phyloP scores from a whole-genome alignment of 805 yeast genomes.

The Scheffersomyces coipomensis region DNA sequence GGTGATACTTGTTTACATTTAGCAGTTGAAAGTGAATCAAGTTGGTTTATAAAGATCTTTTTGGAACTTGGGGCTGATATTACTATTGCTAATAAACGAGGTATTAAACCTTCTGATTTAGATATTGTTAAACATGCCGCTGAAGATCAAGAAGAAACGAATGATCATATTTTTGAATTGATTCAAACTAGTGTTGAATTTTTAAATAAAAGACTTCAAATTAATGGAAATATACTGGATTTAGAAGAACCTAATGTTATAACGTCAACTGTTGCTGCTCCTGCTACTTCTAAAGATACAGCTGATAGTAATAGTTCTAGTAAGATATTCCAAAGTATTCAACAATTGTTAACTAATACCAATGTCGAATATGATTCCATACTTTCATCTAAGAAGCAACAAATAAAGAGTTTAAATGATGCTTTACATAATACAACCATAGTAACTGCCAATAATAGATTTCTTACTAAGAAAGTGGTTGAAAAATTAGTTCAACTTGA shows the following conservation, averaged over 20 bases:
- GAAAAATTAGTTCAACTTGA: constrained; percentile 43
- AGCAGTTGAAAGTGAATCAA: constrained; percentile 38
- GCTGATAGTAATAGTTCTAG: constrained; percentile 18
- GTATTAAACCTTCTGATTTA: constrained; percentile 83
- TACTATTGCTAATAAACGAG: constrained; percentile 75
- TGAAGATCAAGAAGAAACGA: constrained; percentile 11
- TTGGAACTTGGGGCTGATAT: constrained; percentile 48
- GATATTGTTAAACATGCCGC: constrained; percentile 53
- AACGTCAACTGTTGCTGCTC: neutral
- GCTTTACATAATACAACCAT: constrained; percentile 40
- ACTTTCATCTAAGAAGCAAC: constrained; percentile 32
- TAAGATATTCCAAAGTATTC: constrained; percentile 37
- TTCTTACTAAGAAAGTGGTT: constrained; percentile 30
- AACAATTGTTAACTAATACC: constrained; percentile 34
- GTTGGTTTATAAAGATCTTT: constrained; percentile 37
- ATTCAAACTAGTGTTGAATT: constrained; percentile 33
- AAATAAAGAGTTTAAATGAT: constrained; percentile 32
- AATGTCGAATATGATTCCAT: constrained; percentile 38
- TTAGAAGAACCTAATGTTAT: constrained; percentile 9
- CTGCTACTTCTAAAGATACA: constrained; percentile 1
- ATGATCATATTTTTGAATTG: constrained; percentile 32
- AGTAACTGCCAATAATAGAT: constrained; percentile 42
- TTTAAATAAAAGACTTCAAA: constrained; percentile 22
- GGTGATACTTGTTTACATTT: constrained; percentile 41
- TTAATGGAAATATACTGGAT: constrained; percentile 10